Evolutionary conservation across 2,329 filamentous ascomycete genomes (phyloP).

Genomic region (Cytospora piceicola): DNA sequence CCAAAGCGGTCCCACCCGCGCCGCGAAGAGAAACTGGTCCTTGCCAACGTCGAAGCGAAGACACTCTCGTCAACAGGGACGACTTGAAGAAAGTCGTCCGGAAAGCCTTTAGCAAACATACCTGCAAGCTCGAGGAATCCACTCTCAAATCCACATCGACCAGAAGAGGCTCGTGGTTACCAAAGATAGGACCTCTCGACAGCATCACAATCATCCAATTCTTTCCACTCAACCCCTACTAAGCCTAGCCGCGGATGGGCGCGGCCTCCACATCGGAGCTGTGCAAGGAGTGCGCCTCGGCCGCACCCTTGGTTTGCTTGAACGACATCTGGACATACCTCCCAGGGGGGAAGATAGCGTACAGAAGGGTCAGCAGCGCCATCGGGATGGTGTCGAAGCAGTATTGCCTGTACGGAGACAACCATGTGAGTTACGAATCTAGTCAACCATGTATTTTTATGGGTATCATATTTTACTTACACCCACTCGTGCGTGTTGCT

Average conservation of each 20-base stretch:
- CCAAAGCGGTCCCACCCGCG: neutral
- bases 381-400: constrained; percentile 42
- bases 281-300: constrained; percentile 7
- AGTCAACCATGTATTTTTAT: neutral
- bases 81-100: neutral
- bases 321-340: constrained; percentile 40
- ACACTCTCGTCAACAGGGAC: neutral
- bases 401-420: constrained; percentile 34
- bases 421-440: constrained; percentile 1
- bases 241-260: neutral
- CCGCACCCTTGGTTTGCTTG: constrained; percentile 35
- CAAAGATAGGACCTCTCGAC: neutral
- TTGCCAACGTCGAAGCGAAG: neutral
- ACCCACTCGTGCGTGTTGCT: constrained; percentile 37
- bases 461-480: constrained; percentile 33
- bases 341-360: constrained; percentile 39
- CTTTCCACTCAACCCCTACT: neutral
- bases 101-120: neutral
- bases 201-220: neutral
- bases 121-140: neutral
- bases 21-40: neutral
- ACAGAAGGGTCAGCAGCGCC: constrained; percentile 35
- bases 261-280: constrained; percentile 16
- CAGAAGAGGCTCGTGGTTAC: neutral
- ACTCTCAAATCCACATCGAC: neutral